Base-by-base conservation (phyloP, 2,329 filamentous ascomycete species). In the Pseudogymnoascus sp. region DNA sequence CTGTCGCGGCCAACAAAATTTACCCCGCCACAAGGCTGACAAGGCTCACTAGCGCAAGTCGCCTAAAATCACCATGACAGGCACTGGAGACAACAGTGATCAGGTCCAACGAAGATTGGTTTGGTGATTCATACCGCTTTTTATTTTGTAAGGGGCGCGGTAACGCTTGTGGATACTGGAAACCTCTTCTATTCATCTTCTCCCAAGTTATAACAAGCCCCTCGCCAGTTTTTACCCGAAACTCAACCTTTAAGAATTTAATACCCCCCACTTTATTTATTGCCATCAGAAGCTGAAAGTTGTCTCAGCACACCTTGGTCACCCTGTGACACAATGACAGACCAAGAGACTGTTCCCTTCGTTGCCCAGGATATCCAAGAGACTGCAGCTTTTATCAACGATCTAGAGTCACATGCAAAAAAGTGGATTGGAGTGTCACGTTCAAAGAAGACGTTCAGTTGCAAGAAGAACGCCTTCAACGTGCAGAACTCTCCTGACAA, bases 381-480 rank as follows among this genome's bases (percentile, higher is more conserved):
- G 69, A 82, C 94, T 62, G 77, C 83, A 3, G 64, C 63, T 6
- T 63, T 74, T 31, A 58, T 73, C 63, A 64, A 58, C 10, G 77
- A 81, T 60, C 82, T 97, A 69, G 75, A 95, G 17, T 78, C 79
- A 25, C 78, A 78, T 25, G 81, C 96, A 15, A 84, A 91, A 51
- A 84, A 91, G 55, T 55, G 48, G 48, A 15, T 55, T 17, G 79
- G 79, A 15, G 76, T 78, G 48, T 84, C 85, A 69, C 75, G 77
- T 64, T 81, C 83, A 63, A 86, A 83, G 66, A 81, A 80, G 39
- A 79, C 79, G 2, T 90, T 91, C 72, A 87, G 83, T 15, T 88
- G 88, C 77, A 94, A 88, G 75, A 95, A 92, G 78, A 85, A 84
- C n/a, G 89, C 84, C 3, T 99, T 91, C 72, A 69, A 79, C 1